Evolutionary conservation across 345 rosid genomes (phyloP), one percentile per base, ranked within the genome.

Genomic region (Sonneratia caseolaris): DNA sequence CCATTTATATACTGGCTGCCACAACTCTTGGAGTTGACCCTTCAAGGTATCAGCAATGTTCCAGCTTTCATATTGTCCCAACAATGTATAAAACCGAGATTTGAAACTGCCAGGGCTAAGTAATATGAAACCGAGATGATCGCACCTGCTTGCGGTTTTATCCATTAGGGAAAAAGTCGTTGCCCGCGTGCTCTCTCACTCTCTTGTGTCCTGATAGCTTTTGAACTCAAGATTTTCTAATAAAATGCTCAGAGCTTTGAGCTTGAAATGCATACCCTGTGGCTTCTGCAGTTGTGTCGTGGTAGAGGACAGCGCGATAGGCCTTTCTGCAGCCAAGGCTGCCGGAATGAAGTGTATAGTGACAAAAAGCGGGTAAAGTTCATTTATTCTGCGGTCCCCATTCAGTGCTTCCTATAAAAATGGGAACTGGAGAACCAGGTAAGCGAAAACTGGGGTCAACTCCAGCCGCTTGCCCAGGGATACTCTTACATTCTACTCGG

Each of bases 321-420:
- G 96, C 61, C 96, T 94, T 66, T 89, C 97, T 68, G 97, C 98
- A 48, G 97, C 98, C 71, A 91, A 91, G 86, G 88, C 97, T 68
- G 97, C 98, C 13, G 97, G 93, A 80, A 91, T 91, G 98, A 94
- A 84, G 76, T 90, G 98, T 79, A 86, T 90, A 40, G 90, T 91
- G 72, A 91, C 98, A 71, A 91, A 90, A 84, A 94, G 98, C 81
- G 85, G 92, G 96, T 91, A 81, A 83, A 77, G 75, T 11, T 43
- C 14, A 32, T 51, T 19, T 68, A 22, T 61, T 22, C 22, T 40
- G 37, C 36, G 18, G 10, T 40, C 19, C 10, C 15, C 27, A 43
- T 40, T 42, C 12, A 8, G 21, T 43, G 15, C 70, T 68, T 42
- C 1, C 66, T 13, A 42, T 5, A 9, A 42, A 42, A 42, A 42